Percentiles rank a stretch among this genome's conserved stretches.
Conservation (phyloP, 352 stramenopile species). For the Globisporangium takayamanum region DNA sequence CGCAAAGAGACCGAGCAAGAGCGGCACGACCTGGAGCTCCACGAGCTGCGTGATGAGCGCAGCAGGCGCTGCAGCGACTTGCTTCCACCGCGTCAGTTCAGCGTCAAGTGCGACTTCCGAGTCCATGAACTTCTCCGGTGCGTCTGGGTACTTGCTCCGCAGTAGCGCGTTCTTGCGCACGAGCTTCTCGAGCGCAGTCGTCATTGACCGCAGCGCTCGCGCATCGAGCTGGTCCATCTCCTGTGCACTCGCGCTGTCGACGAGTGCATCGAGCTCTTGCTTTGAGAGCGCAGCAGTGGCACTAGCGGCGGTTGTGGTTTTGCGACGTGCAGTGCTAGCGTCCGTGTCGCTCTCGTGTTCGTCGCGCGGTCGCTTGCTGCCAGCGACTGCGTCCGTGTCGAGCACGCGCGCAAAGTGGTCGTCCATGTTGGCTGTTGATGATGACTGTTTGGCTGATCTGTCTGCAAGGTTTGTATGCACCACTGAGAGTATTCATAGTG, state of each 20-base stretch:
- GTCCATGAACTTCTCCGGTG: constrained; percentile 78
- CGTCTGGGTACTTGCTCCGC: constrained; percentile 70
- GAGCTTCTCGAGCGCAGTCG: constrained; percentile 55
- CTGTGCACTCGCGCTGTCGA: constrained; percentile 38
- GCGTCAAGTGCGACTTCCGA: constrained; percentile 67
- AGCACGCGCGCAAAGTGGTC: constrained; percentile 19
- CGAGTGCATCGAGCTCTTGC: constrained; percentile 35
- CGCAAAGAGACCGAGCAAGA: constrained; percentile 69
- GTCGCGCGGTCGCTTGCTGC: constrained; percentile 6
- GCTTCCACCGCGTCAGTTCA: constrained; percentile 48
- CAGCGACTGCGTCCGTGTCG: neutral
- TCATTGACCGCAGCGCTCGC: constrained; percentile 65
- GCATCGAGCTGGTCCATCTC: constrained; percentile 53
- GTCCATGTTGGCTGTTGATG: constrained; percentile 2
- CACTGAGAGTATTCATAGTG: no score
- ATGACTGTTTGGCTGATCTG: no score
- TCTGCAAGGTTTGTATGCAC: no score
- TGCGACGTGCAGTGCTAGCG: neutral
- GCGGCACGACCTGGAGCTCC: constrained; percentile 51
- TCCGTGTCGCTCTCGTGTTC: neutral
- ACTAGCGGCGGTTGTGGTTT: constrained; percentile 1
- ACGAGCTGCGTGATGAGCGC: constrained; percentile 51
- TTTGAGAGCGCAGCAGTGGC: constrained; percentile 14
- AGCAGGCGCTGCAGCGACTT: constrained; percentile 53
- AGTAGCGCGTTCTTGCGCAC: constrained; percentile 74